phyloP scores from a whole-genome alignment of 345 rosid species.

The Microcos paniculata region DNA sequence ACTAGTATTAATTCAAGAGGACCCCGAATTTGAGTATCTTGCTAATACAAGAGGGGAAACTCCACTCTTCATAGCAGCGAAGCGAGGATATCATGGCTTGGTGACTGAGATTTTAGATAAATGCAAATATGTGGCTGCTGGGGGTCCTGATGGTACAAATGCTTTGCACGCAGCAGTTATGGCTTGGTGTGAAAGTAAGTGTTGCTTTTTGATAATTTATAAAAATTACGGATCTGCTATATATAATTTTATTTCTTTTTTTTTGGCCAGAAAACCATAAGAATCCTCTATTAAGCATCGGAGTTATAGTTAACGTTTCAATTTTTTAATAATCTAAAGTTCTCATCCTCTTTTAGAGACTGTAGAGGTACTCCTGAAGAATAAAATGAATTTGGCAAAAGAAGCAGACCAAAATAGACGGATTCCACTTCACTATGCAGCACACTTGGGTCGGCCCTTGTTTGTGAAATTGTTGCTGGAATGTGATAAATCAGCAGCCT shows the following conservation, averaged over 20 bases:
- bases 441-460: neutral
- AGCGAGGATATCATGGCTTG: neutral
- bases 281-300: too few relatives aligned
- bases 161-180: slow-evolving; percentile 14
- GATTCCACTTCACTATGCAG: slow-evolving; percentile 27
- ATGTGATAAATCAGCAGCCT: neutral
- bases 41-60: slow-evolving; percentile 8
- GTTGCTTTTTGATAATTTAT: too few relatives aligned
- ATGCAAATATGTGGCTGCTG: neutral
- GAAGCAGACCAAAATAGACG: slow-evolving; percentile 17
- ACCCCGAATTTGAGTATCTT: neutral
- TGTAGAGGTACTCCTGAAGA: neutral
- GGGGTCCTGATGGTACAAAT: neutral
- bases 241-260: too few relatives aligned
- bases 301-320: too few relatives aligned
- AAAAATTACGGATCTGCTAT: too few relatives aligned
- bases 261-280: too few relatives aligned
- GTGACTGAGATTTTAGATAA: neutral
- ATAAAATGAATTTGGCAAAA: neutral
- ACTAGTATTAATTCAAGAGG: neutral
- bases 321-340: too few relatives aligned
- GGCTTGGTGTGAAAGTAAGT: neutral
- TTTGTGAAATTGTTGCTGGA: neutral
- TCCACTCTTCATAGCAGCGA: slow-evolving; percentile 20
- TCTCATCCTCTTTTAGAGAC: too few relatives aligned